A percentile compares a stretch with the other conserved stretches of the same genome.
Evolutionary conservation across 2,329 filamentous ascomycete species (phyloP).

Genomic region (Trichoderma pleuroti): DNA sequence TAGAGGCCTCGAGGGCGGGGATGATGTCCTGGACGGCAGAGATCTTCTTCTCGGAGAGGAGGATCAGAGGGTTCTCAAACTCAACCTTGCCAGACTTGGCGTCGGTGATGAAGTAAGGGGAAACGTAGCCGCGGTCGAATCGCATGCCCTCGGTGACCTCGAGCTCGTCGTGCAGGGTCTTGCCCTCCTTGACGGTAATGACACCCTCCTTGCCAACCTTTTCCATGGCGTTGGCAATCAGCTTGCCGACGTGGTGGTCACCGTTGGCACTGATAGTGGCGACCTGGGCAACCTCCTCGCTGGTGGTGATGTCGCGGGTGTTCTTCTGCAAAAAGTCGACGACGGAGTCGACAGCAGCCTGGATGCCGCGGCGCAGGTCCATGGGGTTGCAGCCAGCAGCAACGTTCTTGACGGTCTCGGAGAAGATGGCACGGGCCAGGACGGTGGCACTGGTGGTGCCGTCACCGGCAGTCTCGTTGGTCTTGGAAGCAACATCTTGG

Average conservation of each 20-base stretch:
- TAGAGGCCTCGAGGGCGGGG: conserved; percentile 93
- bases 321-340: conserved; percentile 92
- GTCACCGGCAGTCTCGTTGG: conserved; percentile 97
- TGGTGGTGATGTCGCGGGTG: conserved; percentile 97
- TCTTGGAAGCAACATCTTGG: conserved; percentile 98
- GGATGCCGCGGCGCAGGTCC: conserved; percentile 95
- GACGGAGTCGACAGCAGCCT: conserved; percentile 91
- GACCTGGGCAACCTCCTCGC: conserved; percentile 94
- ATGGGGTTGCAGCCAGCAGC: conserved; percentile 99
- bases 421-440: conserved; percentile 96
- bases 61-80: conserved; percentile 98
- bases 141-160: conserved; percentile 99
- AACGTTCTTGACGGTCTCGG: conserved; percentile 99
- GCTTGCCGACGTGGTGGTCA: conserved; percentile 87
- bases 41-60: conserved; percentile 99
- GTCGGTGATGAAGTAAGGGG: conserved; percentile 99
- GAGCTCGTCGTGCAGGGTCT: conserved; percentile 95
- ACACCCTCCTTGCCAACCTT: conserved; percentile 99
- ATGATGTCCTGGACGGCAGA: conserved; percentile 99
- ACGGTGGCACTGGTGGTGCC: conserved; percentile 98
- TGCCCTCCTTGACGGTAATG: conserved; percentile 99
- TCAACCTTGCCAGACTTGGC: conserved; percentile 98
- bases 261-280: conserved; percentile 98
- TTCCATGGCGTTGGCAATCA: conserved; percentile 99
- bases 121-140: conserved; percentile 98